Percentiles rank a stretch among this genome's conserved stretches.
phyloP scores from a whole-genome alignment of 2,329 filamentous ascomycete genomes.

The Neofusicoccum umdonicola region DNA sequence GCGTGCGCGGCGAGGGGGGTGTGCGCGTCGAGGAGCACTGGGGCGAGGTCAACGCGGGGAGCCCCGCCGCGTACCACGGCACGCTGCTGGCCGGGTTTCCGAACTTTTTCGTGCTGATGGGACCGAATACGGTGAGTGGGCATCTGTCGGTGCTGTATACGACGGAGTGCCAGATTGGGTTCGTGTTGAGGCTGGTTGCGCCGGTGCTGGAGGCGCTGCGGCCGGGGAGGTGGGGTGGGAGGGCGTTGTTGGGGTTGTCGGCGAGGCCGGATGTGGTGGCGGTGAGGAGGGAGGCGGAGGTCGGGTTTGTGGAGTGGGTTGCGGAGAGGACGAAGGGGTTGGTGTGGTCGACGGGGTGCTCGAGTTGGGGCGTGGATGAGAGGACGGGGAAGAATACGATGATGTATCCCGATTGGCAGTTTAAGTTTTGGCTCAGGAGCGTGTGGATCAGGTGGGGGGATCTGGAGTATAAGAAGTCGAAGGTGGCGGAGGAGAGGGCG shows the following conservation, averaged over 20 bases:
- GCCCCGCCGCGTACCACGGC: slow-evolving; percentile 48
- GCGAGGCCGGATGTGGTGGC: slow-evolving; percentile 27
- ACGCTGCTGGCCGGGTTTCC: slow-evolving; percentile 49
- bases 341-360: slow-evolving; percentile 52
- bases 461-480: slow-evolving; percentile 33
- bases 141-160: slow-evolving; percentile 53
- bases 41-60: slow-evolving; percentile 34
- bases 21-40: slow-evolving; percentile 40
- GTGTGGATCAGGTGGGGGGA: slow-evolving; percentile 44
- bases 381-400: slow-evolving; percentile 50
- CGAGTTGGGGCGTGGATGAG: slow-evolving; percentile 52
- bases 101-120: slow-evolving; percentile 49
- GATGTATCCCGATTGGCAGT: slow-evolving; percentile 55
- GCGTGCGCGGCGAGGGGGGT: slow-evolving; percentile 46
- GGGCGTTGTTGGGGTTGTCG: neutral
- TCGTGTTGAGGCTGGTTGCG: slow-evolving; percentile 41
- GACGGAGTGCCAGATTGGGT: slow-evolving; percentile 54
- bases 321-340: slow-evolving; percentile 43
- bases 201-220: slow-evolving; percentile 40
- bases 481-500: slow-evolving; percentile 21
- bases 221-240: neutral
- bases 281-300: slow-evolving; percentile 38
- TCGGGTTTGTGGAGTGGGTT: slow-evolving; percentile 37
- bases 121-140: slow-evolving; percentile 48
- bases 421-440: slow-evolving; percentile 48